These are phyloP conservation scores for Megacollybia marginata DNA, from an alignment of 768 basidiomycete species.

Conservation along the genomic window DNA sequence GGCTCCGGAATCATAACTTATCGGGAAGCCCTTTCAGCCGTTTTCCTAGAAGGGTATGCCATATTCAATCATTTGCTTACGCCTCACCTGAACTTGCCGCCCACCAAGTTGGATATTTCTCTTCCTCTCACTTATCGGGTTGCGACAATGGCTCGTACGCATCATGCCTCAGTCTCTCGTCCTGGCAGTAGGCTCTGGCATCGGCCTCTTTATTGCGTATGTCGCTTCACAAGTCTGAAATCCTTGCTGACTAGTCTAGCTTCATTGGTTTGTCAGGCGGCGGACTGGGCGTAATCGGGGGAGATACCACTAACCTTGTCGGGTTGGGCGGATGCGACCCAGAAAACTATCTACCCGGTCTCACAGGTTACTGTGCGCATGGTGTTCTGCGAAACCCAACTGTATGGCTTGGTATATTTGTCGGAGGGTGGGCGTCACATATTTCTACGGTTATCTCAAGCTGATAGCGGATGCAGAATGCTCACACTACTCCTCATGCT, in stretches of 20 bases:
- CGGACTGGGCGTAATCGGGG: constrained; percentile 73
- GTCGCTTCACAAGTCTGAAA: constrained; percentile 18
- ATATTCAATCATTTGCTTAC: background rate
- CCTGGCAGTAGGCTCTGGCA: constrained; percentile 78
- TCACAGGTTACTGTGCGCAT: constrained; percentile 54
- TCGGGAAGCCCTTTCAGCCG: constrained; percentile 73
- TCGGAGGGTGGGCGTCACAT: constrained; percentile 54
- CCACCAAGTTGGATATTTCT: constrained; percentile 88
- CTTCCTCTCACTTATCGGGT: constrained; percentile 67
- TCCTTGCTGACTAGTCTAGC: constrained; percentile 22
- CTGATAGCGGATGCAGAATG: constrained; percentile 32
- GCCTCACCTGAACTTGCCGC: constrained; percentile 1
- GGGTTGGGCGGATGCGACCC: constrained; percentile 69
- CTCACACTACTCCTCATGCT: constrained; percentile 76
- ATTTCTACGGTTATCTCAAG: background rate
- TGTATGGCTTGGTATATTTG: constrained; percentile 84
- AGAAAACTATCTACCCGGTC: constrained; percentile 39
- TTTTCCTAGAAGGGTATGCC: constrained; percentile 79
- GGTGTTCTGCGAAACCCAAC: constrained; percentile 68
- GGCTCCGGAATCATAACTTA: constrained; percentile 69
- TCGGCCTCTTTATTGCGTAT: constrained; percentile 82
- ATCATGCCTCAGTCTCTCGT: constrained; percentile 86
- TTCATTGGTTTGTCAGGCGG: constrained; percentile 67
- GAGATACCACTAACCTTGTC: constrained; percentile 61
- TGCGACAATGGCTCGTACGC: constrained; percentile 85